These are phyloP conservation scores for Candida railenensis DNA, from an alignment of 805 yeast species.

Conservation along the genomic window DNA sequence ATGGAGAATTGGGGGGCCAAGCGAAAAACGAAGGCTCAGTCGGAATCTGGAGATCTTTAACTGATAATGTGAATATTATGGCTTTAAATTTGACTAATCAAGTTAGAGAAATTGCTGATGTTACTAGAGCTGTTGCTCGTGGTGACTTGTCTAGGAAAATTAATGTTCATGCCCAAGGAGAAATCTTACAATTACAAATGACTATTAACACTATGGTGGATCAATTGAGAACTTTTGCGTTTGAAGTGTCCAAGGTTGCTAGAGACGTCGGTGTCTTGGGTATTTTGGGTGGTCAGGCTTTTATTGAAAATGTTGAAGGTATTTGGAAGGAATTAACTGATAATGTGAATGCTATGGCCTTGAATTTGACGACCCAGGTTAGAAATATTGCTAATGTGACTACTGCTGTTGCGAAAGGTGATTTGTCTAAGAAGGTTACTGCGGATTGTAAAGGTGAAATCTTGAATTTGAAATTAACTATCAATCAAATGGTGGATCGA, in stretches of 20 bases:
- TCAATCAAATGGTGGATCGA: conserved; percentile 52
- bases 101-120: conserved; percentile 82
- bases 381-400: conserved; percentile 86
- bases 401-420: conserved; percentile 85
- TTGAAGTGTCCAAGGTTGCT: conserved; percentile 84
- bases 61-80: conserved; percentile 86
- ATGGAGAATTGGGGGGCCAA: conserved; percentile 88
- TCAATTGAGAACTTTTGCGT: conserved; percentile 77
- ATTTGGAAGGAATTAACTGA: conserved; percentile 87
- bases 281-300: conserved; percentile 84
- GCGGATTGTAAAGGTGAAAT: conserved; percentile 78
- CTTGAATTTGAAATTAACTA: conserved; percentile 45
- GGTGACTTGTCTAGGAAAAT: conserved; percentile 83
- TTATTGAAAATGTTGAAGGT: conserved; percentile 76
- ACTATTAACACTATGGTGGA: conserved; percentile 89
- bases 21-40: conserved; percentile 82
- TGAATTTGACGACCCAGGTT: conserved; percentile 83
- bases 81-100: conserved; percentile 74
- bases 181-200: conserved; percentile 78
- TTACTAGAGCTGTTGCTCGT: conserved; percentile 82
- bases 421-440: conserved; percentile 74
- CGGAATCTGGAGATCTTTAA: conserved; percentile 84
- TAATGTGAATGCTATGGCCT: conserved; percentile 87
- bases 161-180: conserved; percentile 91
- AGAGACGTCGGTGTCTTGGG: conserved; percentile 91